Percentiles rank a stretch among this genome's conserved stretches.
Evolutionary conservation across 169 alveolate genomes (phyloP).

Genomic region (Plasmodium fragile): DNA sequence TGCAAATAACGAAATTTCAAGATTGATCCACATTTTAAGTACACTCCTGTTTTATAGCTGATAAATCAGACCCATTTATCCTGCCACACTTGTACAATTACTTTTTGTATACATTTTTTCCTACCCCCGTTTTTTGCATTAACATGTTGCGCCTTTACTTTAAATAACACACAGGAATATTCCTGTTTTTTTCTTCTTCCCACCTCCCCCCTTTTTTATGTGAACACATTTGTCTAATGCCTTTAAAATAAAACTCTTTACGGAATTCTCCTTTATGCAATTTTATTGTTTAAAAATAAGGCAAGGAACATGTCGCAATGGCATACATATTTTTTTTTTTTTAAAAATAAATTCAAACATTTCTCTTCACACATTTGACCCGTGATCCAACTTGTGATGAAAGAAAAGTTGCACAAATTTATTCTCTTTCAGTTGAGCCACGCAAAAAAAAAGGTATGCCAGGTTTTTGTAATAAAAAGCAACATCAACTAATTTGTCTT

Average conservation of each 20-base stretch:
- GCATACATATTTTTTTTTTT: not conserved
- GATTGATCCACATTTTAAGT: not conserved
- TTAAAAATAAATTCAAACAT: not conserved
- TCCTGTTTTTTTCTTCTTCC: not conserved
- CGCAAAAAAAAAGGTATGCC: not conserved
- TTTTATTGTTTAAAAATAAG: not conserved
- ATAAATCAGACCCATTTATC: not conserved
- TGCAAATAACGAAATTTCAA: not conserved
- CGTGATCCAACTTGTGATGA: not conserved
- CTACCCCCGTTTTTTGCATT: not conserved
- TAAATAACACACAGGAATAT: not conserved
- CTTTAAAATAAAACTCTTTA: not conserved
- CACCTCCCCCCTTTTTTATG: slow-evolving; percentile 3
- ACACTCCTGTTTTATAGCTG: not conserved
- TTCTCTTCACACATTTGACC: not conserved
- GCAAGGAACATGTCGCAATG: not conserved
- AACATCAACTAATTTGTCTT: not conserved
- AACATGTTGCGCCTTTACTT: not conserved
- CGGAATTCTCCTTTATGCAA: not conserved
- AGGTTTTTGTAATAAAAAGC: not conserved
- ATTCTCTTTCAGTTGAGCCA: not conserved
- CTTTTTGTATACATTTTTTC: not conserved
- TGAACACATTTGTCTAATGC: not conserved
- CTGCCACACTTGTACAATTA: not conserved
- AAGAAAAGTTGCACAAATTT: not conserved